phyloP scores from a whole-genome alignment of 2,329 filamentous ascomycete species.

The Aspergillus nomiae region DNA sequence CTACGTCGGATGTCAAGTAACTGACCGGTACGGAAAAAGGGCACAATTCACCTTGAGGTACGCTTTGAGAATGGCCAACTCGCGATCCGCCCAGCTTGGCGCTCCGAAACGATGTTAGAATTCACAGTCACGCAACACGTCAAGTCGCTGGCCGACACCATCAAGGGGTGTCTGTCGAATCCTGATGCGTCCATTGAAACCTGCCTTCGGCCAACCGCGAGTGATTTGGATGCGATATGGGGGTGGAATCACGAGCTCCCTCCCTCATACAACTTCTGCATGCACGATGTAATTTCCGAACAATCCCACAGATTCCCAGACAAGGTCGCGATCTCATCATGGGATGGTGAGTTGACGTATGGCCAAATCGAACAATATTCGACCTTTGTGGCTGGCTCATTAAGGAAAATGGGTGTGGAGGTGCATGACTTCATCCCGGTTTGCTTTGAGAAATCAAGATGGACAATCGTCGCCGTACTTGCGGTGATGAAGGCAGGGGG shows the following conservation, averaged over 20 bases:
- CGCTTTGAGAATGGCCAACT: constrained; percentile 30
- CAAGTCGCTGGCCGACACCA: constrained; percentile 45
- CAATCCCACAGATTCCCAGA: constrained; percentile 25
- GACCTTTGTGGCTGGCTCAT: constrained; percentile 29
- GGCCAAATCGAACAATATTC: constrained; percentile 37
- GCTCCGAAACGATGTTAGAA: constrained; percentile 42
- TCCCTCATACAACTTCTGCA: constrained; percentile 47
- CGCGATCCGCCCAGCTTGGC: constrained; percentile 46
- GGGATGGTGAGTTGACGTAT: constrained; percentile 36
- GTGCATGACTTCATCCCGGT: constrained; percentile 31
- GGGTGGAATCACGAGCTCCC: constrained; percentile 50
- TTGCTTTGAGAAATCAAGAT: constrained; percentile 38
- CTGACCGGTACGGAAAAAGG: constrained; percentile 25
- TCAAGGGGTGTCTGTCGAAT: constrained; percentile 38
- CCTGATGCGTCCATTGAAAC: constrained; percentile 33
- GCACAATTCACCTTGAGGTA: constrained; percentile 35
- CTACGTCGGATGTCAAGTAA: background rate
- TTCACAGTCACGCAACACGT: constrained; percentile 49
- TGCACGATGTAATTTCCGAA: constrained; percentile 49
- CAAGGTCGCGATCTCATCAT: constrained; percentile 33
- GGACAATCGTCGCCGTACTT: constrained; percentile 36
- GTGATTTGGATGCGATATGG: constrained; percentile 52
- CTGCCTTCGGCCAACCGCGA: constrained; percentile 32
- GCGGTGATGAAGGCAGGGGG: constrained; percentile 36
- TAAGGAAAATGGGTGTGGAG: constrained; percentile 30